A percentile compares a stretch with the other conserved stretches of the same genome.
Conservation (phyloP, 2,329 filamentous ascomycete species). For the Beauveria bassiana region DNA sequence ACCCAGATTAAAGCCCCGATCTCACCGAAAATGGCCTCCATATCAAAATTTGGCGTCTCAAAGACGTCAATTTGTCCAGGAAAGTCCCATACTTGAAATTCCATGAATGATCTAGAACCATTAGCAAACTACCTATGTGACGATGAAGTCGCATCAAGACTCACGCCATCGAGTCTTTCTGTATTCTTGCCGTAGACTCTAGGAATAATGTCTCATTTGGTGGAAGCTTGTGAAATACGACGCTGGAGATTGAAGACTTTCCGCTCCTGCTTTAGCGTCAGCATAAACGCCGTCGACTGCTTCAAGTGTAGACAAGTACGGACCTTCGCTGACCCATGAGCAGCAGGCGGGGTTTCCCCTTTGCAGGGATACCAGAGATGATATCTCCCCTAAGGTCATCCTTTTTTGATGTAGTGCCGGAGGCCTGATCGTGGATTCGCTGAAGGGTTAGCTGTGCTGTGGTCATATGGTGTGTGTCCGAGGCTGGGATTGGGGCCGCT, state of each 20-base stretch:
- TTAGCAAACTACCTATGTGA: not conserved
- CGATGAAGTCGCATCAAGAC: conserved; percentile 26
- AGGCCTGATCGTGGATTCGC: conserved; percentile 56
- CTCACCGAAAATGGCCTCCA: conserved; percentile 88
- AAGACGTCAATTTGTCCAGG: conserved; percentile 88
- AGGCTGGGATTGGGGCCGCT: not conserved
- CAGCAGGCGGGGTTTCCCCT: conserved; percentile 74
- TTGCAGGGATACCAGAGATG: conserved; percentile 38
- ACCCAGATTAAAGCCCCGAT: conserved; percentile 97
- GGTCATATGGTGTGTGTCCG: conserved; percentile 25
- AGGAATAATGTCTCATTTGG: conserved; percentile 93
- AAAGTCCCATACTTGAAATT: conserved; percentile 97
- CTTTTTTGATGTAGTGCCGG: conserved; percentile 40
- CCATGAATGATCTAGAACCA: conserved; percentile 79
- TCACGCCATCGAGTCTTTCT: conserved; percentile 92
- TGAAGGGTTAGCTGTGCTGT: conserved; percentile 56
- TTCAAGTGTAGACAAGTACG: not conserved
- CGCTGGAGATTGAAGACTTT: conserved; percentile 96
- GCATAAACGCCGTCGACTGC: not conserved
- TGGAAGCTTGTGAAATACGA: conserved; percentile 97
- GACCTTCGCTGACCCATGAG: conserved; percentile 95
- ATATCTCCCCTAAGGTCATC: conserved; percentile 40
- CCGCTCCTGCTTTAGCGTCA: conserved; percentile 60
- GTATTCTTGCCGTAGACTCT: conserved; percentile 88
- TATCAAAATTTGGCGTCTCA: conserved; percentile 80